Percentiles rank a stretch among this genome's conserved stretches.
Evolutionary conservation across 306 rosid species (phyloP).

Genomic region (Cicer bijugum): DNA sequence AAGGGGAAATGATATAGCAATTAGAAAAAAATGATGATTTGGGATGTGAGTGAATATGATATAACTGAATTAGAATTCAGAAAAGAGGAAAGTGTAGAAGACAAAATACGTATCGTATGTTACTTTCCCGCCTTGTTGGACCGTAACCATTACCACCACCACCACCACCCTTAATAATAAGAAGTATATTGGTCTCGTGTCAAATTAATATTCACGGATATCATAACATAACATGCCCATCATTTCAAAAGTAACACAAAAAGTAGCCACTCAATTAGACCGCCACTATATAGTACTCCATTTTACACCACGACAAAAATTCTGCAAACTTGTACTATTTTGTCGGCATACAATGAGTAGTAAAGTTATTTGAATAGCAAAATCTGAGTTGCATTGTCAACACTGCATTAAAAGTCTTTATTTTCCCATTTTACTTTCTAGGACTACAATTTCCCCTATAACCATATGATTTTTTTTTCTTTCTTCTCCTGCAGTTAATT

Average conservation of each 20-base stretch:
- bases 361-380: not conserved
- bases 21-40: not conserved
- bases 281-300: not conserved
- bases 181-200: not conserved
- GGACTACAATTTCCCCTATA: no score
- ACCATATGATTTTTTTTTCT: not conserved
- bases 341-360: slow-evolving; percentile 14
- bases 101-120: slow-evolving; percentile 5
- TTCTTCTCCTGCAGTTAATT: not conserved
- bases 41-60: slow-evolving; percentile 18
- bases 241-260: slow-evolving; percentile 13
- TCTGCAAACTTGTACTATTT: not conserved
- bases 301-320: slow-evolving; percentile 19
- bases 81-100: slow-evolving; percentile 4
- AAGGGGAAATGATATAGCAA: not conserved
- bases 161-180: not conserved
- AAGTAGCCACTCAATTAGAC: slow-evolving; percentile 17
- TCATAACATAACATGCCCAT: not conserved
- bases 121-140: not conserved
- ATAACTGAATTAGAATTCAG: not conserved
- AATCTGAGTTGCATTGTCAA: not conserved
- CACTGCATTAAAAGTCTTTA: not conserved
- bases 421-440: not conserved
- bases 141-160: no score
- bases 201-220: not conserved